Evolutionary conservation across 495 filamentous ascomycete genomes (phyloP).

Genomic region (Penicillium herquei): DNA sequence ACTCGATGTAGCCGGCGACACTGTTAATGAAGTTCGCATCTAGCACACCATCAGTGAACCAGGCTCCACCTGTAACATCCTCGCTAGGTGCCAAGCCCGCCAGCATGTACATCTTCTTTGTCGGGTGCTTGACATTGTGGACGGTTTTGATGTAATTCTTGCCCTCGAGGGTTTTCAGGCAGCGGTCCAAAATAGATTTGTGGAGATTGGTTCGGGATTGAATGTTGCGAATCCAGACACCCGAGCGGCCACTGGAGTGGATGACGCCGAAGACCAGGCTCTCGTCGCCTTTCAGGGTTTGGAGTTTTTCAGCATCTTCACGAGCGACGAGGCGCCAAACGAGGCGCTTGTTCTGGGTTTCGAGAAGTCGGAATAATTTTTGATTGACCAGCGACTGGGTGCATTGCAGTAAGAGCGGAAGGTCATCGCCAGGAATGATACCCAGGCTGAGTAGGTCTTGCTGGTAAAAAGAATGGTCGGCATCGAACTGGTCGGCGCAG

Average conservation of each 20-base stretch:
- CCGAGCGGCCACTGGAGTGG: slow-evolving; percentile 74
- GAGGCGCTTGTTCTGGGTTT: slow-evolving; percentile 50
- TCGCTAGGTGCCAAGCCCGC: slow-evolving; percentile 71
- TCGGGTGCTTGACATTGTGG: slow-evolving; percentile 58
- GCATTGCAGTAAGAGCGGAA: slow-evolving; percentile 56
- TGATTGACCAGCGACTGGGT: slow-evolving; percentile 63
- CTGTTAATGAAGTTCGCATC: slow-evolving; percentile 82
- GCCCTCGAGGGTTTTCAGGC: slow-evolving; percentile 72
- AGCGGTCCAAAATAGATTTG: slow-evolving; percentile 70
- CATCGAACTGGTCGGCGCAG: slow-evolving; percentile 36
- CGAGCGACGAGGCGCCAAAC: slow-evolving; percentile 66
- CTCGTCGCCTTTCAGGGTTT: slow-evolving; percentile 65
- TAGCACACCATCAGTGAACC: slow-evolving; percentile 85
- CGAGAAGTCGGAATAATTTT: slow-evolving; percentile 62
- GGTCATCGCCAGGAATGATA: slow-evolving; percentile 58
- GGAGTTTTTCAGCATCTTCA: slow-evolving; percentile 72
- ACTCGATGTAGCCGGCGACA: slow-evolving; percentile 65
- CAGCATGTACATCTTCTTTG: slow-evolving; percentile 66
- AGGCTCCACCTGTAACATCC: slow-evolving; percentile 86
- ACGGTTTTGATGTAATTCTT: slow-evolving; percentile 85
- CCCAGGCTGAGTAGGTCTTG: slow-evolving; percentile 61
- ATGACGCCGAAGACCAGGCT: slow-evolving; percentile 80
- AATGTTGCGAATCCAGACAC: slow-evolving; percentile 84
- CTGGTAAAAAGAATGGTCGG: slow-evolving; percentile 61
- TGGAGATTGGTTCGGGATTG: slow-evolving; percentile 73